Evolutionary conservation across 2,329 filamentous ascomycete genomes (phyloP).

Genomic region (Aspergillus flavus): DNA sequence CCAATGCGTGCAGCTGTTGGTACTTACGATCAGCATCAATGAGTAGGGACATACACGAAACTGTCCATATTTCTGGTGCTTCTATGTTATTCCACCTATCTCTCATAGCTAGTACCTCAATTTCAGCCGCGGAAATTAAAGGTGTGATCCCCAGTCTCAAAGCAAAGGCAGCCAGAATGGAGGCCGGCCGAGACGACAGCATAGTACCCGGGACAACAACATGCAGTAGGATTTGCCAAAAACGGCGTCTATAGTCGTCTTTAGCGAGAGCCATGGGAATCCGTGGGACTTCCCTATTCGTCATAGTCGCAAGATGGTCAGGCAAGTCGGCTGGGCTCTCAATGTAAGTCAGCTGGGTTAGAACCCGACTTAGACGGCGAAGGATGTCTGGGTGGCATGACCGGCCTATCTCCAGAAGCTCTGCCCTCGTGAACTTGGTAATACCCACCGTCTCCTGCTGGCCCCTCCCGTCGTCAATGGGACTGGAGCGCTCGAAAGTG

Average conservation of each 20-base stretch:
- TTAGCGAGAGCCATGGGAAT: constrained; percentile 50
- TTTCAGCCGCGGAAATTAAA: constrained; percentile 44
- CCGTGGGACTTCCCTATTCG: constrained; percentile 34
- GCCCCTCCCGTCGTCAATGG: constrained; percentile 24
- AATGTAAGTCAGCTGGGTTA: constrained; percentile 52
- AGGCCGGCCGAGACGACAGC: constrained; percentile 48
- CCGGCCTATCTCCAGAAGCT: constrained; percentile 56
- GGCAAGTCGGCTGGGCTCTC: constrained; percentile 46
- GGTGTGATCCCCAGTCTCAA: constrained; percentile 53
- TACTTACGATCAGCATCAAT: constrained; percentile 50
- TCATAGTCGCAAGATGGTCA: constrained; percentile 42
- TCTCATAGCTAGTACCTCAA: constrained; percentile 46
- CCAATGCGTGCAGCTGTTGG: constrained; percentile 15
- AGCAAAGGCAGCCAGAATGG: constrained; percentile 51
- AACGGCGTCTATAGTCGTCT: constrained; percentile 38
- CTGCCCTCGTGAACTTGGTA: constrained; percentile 46
- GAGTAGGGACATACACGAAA: constrained; percentile 49
- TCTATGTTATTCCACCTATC: constrained; percentile 52
- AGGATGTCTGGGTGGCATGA: constrained; percentile 55
- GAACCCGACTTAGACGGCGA: constrained; percentile 50
- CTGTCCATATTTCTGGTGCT: constrained; percentile 55
- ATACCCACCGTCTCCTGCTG: constrained; percentile 17
- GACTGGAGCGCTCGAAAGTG: constrained; percentile 31
- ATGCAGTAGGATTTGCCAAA: constrained; percentile 55
- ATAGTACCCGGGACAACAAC: constrained; percentile 53